Evolutionary conservation across 495 filamentous ascomycete genomes (phyloP), one percentile per base, ranked within the genome.

Genomic region (Aspergillus sclerotioniger): DNA sequence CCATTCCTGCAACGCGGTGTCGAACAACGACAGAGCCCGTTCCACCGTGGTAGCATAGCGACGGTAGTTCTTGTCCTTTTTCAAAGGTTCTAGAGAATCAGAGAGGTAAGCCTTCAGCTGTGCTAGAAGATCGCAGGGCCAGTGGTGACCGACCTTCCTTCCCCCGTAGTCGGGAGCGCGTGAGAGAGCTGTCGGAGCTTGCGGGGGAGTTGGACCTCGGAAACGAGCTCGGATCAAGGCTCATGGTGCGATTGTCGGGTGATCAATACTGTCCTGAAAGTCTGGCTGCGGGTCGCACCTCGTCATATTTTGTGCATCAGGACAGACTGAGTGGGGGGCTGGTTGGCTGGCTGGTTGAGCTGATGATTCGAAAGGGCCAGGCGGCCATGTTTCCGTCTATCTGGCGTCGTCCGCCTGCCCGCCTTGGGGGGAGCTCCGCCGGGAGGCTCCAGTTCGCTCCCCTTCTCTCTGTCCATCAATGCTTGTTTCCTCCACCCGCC

Each of bases 1-100:
- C 94, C 94, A 99, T 84, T 98, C 94, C 72, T 97, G 91, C 61
- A 96, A 78, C 49, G 91, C 85, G 19, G 88, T 92, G 73, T 99
- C 94, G 74, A 97, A 99, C 28, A 96, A 76, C 28, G 90, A 86
- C 61, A 99, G 80, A 39, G 92, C 90, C 70, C 92, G 81, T 67
- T 97, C 92, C 55, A 99, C 86, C 51, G 84, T 86, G 39, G 87
- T 87, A 21, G 90, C 90, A 86, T 96, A 99, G 63, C 90, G 85
- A 59, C 93, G 90, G 67, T 91, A 95, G 62, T 84, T 82, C 73
- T 96, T 96, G 74, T 98, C 92, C 72, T 94, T 95, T 59, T 81
- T 86, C 19, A 85, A 76, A 45, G 79, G 69, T 44, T 90, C 91
- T 91, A 51, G 16, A 51, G 6, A 54, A 39, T 15, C 33, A 17